Percentiles rank a stretch among this genome's conserved stretches.
phyloP scores from a whole-genome alignment of 2,329 filamentous ascomycete genomes.

The Fusarium dlaminii region DNA sequence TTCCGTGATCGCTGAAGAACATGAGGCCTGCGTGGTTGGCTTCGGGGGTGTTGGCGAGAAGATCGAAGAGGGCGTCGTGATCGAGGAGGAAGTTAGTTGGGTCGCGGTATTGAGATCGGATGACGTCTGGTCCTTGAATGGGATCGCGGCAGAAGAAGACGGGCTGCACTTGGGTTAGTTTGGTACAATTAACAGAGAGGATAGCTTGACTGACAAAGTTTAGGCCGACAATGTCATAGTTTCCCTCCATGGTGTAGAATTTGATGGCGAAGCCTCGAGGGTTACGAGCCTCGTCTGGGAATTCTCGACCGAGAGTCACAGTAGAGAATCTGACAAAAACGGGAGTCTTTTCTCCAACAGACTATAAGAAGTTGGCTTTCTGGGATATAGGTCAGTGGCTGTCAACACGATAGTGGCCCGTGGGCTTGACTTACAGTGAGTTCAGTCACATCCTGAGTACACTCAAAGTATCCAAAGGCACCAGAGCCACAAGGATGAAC shows the following conservation, averaged over 20 bases:
- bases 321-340: slow-evolving; percentile 4
- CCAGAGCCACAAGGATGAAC: slow-evolving; percentile 3
- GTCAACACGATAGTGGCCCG: fast-evolving
- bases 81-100: slow-evolving; percentile 5
- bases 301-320: not conserved
- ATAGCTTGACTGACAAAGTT: not conserved
- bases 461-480: slow-evolving; percentile 5
- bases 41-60: not conserved
- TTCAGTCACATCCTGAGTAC: not conserved
- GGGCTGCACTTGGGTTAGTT: not conserved
- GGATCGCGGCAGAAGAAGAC: slow-evolving; percentile 10
- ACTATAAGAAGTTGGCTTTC: slow-evolving; percentile 4
- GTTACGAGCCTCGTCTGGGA: not conserved
- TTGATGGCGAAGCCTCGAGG: slow-evolving; percentile 6
- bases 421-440: not conserved
- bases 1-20: slow-evolving; percentile 11
- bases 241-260: not conserved
- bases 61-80: slow-evolving; percentile 1
- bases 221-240: not conserved
- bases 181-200: not conserved
- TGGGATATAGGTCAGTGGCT: not conserved
- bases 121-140: slow-evolving; percentile 6
- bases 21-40: not conserved
- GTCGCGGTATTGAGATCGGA: slow-evolving; percentile 5
- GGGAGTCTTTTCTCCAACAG: not conserved